Percentiles rank a stretch among this genome's conserved stretches.
phyloP scores from a whole-genome alignment of 768 basidiomycete species.

The Steccherinum ochraceum region DNA sequence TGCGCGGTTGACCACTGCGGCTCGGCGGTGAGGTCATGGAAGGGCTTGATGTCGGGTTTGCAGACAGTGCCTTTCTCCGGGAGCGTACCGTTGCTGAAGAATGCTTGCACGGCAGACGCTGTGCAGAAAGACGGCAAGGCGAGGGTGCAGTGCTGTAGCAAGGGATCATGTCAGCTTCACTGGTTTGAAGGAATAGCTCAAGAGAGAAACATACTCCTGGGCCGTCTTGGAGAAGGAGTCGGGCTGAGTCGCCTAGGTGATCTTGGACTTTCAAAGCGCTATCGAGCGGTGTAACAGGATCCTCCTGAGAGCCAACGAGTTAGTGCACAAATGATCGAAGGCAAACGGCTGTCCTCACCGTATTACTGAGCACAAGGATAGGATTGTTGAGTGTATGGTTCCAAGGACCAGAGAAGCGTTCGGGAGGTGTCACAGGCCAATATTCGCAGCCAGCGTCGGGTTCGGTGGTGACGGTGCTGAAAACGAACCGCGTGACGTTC shows the following conservation, averaged over 20 bases:
- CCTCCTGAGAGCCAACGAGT: conserved; percentile 6
- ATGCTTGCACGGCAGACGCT: conserved; percentile 12
- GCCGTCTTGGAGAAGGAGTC: conserved; percentile 23
- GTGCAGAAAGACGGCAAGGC: conserved; percentile 23
- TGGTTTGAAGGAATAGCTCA: background rate
- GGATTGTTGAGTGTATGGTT: conserved; percentile 22
- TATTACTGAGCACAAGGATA: conserved; percentile 22
- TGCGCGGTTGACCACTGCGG: background rate
- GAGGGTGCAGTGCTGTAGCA: conserved; percentile 19
- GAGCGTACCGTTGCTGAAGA: conserved; percentile 23
- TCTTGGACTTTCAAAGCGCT: conserved; percentile 19
- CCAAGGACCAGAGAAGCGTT: conserved; percentile 25
- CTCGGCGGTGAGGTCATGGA: conserved; percentile 8
- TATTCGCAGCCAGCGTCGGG: conserved; percentile 23
- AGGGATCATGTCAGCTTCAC: background rate
- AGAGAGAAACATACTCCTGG: conserved; percentile 17
- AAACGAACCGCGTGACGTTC: conserved; percentile 14
- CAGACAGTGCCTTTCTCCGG: conserved; percentile 20
- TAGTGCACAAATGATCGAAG: background rate
- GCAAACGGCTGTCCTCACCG: conserved; percentile 3
- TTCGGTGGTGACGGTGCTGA: conserved; percentile 14
- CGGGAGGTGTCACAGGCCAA: conserved; percentile 20
- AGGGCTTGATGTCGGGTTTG: conserved; percentile 13
- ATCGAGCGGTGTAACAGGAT: conserved; percentile 24
- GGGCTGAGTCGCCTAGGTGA: conserved; percentile 17